Base-by-base conservation (phyloP, 805 yeast genomes). In the Sungouiozyma intestinalis region DNA sequence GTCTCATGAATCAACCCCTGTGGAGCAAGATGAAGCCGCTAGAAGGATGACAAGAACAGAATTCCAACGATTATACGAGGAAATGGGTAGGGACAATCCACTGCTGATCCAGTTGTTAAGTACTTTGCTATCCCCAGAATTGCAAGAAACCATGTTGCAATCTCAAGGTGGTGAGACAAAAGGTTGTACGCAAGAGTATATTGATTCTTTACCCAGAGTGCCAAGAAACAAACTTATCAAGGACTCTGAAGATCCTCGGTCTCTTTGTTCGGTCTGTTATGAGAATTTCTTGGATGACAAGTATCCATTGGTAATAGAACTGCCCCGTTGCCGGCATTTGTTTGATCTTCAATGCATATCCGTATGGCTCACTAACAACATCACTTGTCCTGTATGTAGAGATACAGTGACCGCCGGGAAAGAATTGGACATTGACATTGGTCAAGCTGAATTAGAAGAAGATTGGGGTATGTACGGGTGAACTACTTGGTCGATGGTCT, bases 321-420 rank as follows among this genome's bases (percentile, higher is more conserved):
- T 88, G 19, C 80, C 81, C 4, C 81, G 80, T 3, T 88, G 97
- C 61, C 68, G 70, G 33, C 97, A 88, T 60, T 71, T 71, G 35
- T 88, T 84, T 61, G 97, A 88, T 57, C 67, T 87, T 48, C 97
- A 90, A 50, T 88, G 97, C 58, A 78, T 90, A 33, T 81, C 82
- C 0, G 92, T 94, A 0, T 88, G 97, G 97, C 67, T 90, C 40
- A 74, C 76, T 48, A 66, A 77, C 40, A 77, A 81, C 51, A 66
- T 73, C 1, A 81, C 85, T 0, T 88, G 97, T 55, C 97, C 97
- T 0, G 61, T 90, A 53, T 90, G 97, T 57, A 69, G 97, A 48
- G 76, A 73, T 46, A 80, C 86, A 54, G 75, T 88, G 19, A 58
- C 74, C 16, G 73, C 69, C 40, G 74, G 65, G 66, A 74, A 65